phyloP scores from a whole-genome alignment of 495 filamentous ascomycete genomes.

The Penicillium bialowiezense region DNA sequence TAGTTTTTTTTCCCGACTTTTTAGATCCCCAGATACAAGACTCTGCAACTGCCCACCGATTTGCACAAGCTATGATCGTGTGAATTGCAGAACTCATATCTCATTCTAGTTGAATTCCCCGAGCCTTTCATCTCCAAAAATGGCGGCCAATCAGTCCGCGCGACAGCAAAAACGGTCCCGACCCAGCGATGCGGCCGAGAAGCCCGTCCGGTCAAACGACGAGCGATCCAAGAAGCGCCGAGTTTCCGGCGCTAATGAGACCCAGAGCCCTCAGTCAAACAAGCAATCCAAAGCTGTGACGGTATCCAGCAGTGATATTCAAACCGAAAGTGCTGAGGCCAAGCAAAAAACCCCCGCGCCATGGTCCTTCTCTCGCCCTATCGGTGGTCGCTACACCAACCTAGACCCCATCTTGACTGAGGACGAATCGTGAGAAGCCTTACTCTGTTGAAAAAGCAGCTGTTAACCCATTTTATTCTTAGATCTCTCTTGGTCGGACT shows the following conservation, averaged over 20 bases:
- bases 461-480: slow-evolving; percentile 23
- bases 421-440: slow-evolving; percentile 70
- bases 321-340: slow-evolving; percentile 4
- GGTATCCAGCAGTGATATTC: neutral
- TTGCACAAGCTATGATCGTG: slow-evolving; percentile 1
- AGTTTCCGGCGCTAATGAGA: slow-evolving; percentile 21
- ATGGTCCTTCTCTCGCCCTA: slow-evolving; percentile 36
- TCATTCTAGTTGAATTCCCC: neutral
- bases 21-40: slow-evolving; percentile 1
- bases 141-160: slow-evolving; percentile 19
- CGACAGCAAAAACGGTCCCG: slow-evolving; percentile 36
- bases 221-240: slow-evolving; percentile 36
- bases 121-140: slow-evolving; percentile 2
- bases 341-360: slow-evolving; percentile 12
- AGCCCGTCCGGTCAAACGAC: slow-evolving; percentile 16
- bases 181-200: slow-evolving; percentile 31
- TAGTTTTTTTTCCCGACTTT: neutral
- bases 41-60: neutral
- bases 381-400: slow-evolving; percentile 42
- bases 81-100: neutral
- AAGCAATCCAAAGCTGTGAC: neutral
- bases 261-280: neutral
- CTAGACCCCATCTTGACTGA: slow-evolving; percentile 74
- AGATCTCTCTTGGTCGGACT: slow-evolving; percentile 70
- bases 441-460: neutral